phyloP scores from a whole-genome alignment of 345 rosid genomes.

The Cardamine occulta region DNA sequence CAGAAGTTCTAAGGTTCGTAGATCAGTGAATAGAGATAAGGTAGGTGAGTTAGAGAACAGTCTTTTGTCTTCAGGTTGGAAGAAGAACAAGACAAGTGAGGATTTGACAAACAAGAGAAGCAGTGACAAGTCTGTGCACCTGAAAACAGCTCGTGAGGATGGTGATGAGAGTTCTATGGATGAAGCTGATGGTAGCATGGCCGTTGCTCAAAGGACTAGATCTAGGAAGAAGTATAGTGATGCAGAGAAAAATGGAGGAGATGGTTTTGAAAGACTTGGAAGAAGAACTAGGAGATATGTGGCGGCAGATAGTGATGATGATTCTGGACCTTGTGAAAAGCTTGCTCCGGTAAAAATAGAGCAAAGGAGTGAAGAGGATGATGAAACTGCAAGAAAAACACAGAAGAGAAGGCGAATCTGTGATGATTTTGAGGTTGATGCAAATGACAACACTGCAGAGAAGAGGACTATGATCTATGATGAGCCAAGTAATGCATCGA shows the following conservation, averaged over 20 bases:
- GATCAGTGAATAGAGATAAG: too few relatives aligned
- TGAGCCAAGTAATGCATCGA: neutral
- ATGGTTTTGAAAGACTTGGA: conserved; percentile 2
- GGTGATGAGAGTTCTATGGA: neutral
- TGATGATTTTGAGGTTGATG: neutral
- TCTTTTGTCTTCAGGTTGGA: neutral
- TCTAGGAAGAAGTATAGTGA: neutral
- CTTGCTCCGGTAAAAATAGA: conserved; percentile 8
- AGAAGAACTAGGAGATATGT: neutral
- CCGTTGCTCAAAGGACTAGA: neutral
- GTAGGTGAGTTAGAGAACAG: too few relatives aligned
- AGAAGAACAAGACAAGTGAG: conserved; percentile 16
- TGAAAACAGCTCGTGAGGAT: neutral
- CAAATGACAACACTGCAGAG: neutral
- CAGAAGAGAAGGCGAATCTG: neutral
- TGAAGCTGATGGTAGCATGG: neutral
- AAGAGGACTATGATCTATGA: conserved; percentile 3
- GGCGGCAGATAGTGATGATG: too few relatives aligned
- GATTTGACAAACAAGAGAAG: neutral
- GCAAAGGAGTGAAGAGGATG: neutral
- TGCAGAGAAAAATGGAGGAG: neutral
- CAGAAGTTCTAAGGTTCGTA: too few relatives aligned
- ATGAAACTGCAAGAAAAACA: neutral
- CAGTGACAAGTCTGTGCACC: too few relatives aligned
- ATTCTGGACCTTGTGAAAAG: neutral